Evolutionary conservation across 306 rosid genomes (phyloP).

Genomic region (Dryas octopetala): DNA sequence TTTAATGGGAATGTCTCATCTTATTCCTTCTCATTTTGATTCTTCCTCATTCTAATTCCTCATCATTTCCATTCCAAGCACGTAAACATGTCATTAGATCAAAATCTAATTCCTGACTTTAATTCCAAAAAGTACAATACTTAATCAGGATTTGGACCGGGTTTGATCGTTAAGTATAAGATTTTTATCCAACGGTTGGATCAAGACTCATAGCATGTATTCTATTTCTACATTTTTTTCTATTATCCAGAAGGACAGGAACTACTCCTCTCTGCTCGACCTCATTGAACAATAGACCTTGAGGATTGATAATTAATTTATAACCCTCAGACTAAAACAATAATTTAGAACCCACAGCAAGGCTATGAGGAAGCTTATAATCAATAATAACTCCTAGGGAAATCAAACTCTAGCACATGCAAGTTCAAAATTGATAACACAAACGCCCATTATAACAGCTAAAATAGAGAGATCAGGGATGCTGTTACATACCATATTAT

Average conservation of each 20-base stretch:
- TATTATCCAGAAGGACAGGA: no score
- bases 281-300: not conserved
- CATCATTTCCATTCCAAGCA: no score
- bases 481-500: not conserved
- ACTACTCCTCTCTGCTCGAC: no score
- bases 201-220: not conserved
- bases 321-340: not conserved
- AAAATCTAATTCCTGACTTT: no score
- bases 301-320: not conserved
- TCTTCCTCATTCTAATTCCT: no score
- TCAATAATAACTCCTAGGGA: not conserved
- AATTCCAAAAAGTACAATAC: no score
- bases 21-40: no score
- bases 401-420: not conserved
- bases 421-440: not conserved
- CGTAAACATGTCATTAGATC: no score
- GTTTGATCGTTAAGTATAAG: no score
- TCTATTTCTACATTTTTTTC: not conserved
- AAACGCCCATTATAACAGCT: not conserved
- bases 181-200: not conserved
- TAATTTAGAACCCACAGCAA: not conserved
- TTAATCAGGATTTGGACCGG: no score
- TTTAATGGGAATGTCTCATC: no score
- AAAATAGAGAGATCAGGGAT: not conserved
- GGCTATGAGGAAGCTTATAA: not conserved